These are phyloP conservation scores for Penicillium subrubescens DNA, from an alignment of 495 filamentous ascomycete species.

Conservation along the genomic window DNA sequence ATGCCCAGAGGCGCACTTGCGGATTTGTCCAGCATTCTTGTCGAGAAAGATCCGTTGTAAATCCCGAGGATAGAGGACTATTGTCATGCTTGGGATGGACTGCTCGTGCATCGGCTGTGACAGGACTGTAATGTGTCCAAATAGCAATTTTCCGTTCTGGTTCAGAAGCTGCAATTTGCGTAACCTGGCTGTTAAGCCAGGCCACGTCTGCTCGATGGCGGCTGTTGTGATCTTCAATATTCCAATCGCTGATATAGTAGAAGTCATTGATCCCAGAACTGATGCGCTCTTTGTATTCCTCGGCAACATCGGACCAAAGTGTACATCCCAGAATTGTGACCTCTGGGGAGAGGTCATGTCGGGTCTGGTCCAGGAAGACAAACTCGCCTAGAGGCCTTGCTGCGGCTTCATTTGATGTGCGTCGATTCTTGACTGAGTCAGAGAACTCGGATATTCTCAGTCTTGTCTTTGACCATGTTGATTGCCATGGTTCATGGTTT, in stretches of 20 bases:
- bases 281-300: constrained; percentile 25
- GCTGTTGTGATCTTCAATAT: constrained; percentile 42
- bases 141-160: constrained; percentile 45
- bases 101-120: constrained; percentile 31
- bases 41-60: constrained; percentile 48
- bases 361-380: constrained; percentile 21
- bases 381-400: neutral
- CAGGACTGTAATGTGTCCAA: constrained; percentile 57
- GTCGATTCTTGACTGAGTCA: constrained; percentile 13
- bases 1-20: constrained; percentile 55
- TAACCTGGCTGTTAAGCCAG: constrained; percentile 55
- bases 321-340: constrained; percentile 52
- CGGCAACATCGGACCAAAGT: constrained; percentile 26
- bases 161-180: constrained; percentile 33
- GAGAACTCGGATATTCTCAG: constrained; percentile 26
- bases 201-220: constrained; percentile 44
- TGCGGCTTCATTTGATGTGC: neutral
- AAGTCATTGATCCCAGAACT: constrained; percentile 51
- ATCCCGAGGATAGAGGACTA: constrained; percentile 43
- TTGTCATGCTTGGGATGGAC: constrained; percentile 44
- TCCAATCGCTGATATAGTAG: constrained; percentile 49
- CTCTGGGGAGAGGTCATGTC: constrained; percentile 37
- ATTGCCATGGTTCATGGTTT: constrained; percentile 59
- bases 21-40: constrained; percentile 49
- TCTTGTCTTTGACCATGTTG: constrained; percentile 38